Evolutionary conservation across 2,329 filamentous ascomycete genomes (phyloP).

Genomic region (Chalaropsis ovoidea): DNA sequence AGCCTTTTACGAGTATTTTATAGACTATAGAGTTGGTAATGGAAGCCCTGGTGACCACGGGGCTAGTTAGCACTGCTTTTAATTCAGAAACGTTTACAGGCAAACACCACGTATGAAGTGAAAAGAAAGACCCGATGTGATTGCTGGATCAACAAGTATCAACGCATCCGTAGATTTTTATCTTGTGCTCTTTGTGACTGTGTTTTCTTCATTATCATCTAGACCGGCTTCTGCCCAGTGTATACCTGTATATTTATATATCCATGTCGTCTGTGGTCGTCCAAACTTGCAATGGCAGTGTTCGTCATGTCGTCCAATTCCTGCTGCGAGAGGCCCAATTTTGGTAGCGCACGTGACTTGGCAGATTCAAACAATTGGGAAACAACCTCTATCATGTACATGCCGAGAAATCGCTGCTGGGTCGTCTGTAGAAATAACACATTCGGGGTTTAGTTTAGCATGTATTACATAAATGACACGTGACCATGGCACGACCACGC

Average conservation of each 20-base stretch:
- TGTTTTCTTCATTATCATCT: background rate
- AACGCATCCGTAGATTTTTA: background rate
- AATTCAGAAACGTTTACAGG: too few species aligned
- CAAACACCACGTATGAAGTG: too few species aligned
- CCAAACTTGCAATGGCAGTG: conserved; percentile 33
- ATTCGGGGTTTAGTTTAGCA: background rate
- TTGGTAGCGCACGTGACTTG: conserved; percentile 36
- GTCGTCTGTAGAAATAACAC: conserved; percentile 1
- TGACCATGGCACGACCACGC: background rate
- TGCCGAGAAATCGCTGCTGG: conserved; percentile 35
- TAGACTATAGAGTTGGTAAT: conserved; percentile 22
- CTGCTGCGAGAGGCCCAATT: conserved; percentile 32
- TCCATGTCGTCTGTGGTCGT: conserved; percentile 34
- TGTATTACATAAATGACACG: background rate
- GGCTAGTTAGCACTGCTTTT: too few species aligned
- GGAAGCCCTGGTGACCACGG: background rate
- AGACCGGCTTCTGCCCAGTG: conserved; percentile 37
- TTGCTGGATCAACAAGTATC: background rate
- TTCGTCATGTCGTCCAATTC: conserved; percentile 28
- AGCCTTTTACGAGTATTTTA: too few species aligned
- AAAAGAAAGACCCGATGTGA: too few species aligned
- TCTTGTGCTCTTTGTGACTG: background rate
- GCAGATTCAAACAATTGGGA: conserved; percentile 35
- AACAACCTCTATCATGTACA: conserved; percentile 38
- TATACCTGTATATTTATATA: conserved; percentile 38